Conservation (phyloP, 2,329 filamentous ascomycete genomes). For the Colletotrichum paranaense region DNA sequence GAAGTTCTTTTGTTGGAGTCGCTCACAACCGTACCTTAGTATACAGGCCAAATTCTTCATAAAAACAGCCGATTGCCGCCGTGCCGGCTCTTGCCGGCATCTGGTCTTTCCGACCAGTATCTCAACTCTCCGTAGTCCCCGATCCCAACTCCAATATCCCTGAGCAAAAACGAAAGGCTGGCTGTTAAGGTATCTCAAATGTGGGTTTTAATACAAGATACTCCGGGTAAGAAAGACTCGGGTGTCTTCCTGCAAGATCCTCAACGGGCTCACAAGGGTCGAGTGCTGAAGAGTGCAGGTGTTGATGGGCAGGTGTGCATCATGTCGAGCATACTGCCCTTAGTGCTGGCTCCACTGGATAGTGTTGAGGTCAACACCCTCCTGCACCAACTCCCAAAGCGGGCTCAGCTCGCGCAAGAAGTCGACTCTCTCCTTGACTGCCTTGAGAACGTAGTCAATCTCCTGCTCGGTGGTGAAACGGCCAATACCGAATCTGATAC, state of each 20-base stretch:
- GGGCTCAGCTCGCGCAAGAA: conserved; percentile 96
- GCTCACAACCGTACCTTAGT: conserved; percentile 1
- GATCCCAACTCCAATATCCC: conserved; percentile 32
- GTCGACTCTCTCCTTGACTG: conserved; percentile 88
- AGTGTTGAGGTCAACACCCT: conserved; percentile 93
- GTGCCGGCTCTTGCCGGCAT: background rate
- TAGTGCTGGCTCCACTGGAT: conserved; percentile 99
- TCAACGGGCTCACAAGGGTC: background rate
- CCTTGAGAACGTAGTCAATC: conserved; percentile 97
- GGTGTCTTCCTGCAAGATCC: background rate
- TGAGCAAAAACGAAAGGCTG: conserved; percentile 33
- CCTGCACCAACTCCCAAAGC: conserved; percentile 97
- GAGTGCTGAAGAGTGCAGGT: background rate
- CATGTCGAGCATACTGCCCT: conserved; percentile 38
- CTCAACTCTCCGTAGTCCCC: conserved; percentile 7
- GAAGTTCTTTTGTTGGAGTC: background rate
- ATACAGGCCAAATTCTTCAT: conserved; percentile 12
- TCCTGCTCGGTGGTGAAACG: conserved; percentile 95
- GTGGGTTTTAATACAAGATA: conserved; percentile 33
- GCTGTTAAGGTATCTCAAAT: conserved; percentile 35
- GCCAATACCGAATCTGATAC: conserved; percentile 97
- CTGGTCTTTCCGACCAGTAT: conserved; percentile 7
- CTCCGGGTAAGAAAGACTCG: conserved; percentile 15
- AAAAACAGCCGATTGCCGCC: background rate
- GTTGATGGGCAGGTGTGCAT: background rate